phyloP scores from a whole-genome alignment of 495 filamentous ascomycete species.

The Oidiodendron maius region DNA sequence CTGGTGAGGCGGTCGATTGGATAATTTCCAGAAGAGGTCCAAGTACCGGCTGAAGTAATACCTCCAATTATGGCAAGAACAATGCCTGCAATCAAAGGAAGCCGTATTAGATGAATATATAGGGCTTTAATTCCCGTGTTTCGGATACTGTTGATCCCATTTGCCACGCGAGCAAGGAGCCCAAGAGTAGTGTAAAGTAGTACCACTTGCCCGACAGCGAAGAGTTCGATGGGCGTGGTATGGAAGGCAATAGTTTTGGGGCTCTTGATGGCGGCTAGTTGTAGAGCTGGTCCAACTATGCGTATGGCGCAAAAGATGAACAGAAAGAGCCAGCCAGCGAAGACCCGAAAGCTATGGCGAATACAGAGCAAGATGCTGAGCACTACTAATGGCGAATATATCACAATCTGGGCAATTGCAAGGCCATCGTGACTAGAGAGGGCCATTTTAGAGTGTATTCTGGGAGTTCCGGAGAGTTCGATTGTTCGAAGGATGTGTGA shows the following conservation, averaged over 20 bases:
- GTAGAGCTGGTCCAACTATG: background rate
- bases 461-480: too few relatives aligned
- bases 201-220: background rate
- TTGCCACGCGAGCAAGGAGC: background rate
- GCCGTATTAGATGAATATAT: background rate
- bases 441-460: too few relatives aligned
- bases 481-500: too few relatives aligned
- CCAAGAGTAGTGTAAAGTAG: background rate
- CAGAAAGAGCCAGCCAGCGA: constrained; percentile 4
- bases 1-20: background rate
- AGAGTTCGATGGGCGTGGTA: background rate
- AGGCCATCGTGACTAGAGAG: constrained; percentile 1
- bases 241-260: background rate
- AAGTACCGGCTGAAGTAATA: background rate
- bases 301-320: background rate
- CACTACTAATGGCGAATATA: constrained; percentile 2
- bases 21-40: background rate
- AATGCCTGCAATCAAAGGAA: background rate
- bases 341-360: constrained; percentile 1
- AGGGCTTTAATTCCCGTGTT: background rate
- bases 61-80: background rate
- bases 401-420: background rate
- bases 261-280: background rate
- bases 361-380: background rate
- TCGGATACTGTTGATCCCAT: background rate